These are phyloP conservation scores for Holtermannia corniformis DNA, from an alignment of 768 basidiomycete species.

Conservation along the genomic window DNA sequence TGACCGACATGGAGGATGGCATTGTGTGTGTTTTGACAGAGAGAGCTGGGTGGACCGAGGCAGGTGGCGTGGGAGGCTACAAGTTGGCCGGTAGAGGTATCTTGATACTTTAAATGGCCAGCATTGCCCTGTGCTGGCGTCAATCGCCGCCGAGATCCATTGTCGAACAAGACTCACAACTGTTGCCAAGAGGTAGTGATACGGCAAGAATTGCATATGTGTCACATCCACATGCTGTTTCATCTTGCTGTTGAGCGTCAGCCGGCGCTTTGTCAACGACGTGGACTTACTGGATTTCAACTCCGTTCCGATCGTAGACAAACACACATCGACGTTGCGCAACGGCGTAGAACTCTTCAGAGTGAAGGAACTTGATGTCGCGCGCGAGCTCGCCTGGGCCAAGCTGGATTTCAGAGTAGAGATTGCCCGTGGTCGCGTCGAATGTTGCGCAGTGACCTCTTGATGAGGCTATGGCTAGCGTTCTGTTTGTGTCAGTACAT, in stretches of 20 bases:
- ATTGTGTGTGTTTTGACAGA: conserved; percentile 86
- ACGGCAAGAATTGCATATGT: conserved; percentile 81
- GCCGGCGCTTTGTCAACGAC: neutral
- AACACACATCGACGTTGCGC: conserved; percentile 94
- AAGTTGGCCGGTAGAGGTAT: conserved; percentile 83
- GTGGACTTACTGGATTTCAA: conserved; percentile 68
- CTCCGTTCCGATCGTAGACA: conserved; percentile 88
- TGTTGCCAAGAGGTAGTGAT: conserved; percentile 85
- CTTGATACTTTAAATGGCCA: conserved; percentile 91
- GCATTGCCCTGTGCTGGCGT: conserved; percentile 57
- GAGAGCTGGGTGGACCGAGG: conserved; percentile 69
- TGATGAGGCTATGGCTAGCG: conserved; percentile 73
- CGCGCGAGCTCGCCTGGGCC: conserved; percentile 65
- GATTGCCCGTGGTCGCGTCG: conserved; percentile 78
- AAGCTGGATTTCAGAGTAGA: conserved; percentile 80
- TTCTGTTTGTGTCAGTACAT: conserved; percentile 45
- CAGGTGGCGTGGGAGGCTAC: conserved; percentile 82
- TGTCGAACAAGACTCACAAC: conserved; percentile 54
- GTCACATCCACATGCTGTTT: conserved; percentile 65
- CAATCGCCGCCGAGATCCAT: neutral
- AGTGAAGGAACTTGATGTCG: conserved; percentile 92
- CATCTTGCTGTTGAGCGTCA: conserved; percentile 29
- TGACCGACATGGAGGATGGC: conserved; percentile 93
- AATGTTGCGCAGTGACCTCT: conserved; percentile 85
- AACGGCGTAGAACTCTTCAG: conserved; percentile 85